phyloP scores from a whole-genome alignment of 768 basidiomycete species.

The Tulasnella sp. region DNA sequence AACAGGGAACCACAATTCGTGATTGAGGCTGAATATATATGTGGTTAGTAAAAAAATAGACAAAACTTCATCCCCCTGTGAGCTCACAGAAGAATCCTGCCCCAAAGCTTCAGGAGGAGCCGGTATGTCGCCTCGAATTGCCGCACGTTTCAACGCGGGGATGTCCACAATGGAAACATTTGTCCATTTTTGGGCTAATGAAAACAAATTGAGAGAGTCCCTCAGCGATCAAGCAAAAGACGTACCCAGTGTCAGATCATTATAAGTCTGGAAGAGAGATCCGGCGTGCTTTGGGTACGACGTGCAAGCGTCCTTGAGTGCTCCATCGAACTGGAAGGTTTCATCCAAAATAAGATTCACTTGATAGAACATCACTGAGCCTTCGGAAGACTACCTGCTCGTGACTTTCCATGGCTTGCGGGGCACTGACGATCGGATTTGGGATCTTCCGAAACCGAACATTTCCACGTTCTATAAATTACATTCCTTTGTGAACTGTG shows the following conservation, averaged over 20 bases:
- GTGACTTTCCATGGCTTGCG: not conserved
- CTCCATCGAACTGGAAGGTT: not conserved
- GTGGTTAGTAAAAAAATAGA: not conserved
- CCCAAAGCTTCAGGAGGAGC: constrained; percentile 30
- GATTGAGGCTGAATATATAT: constrained; percentile 25
- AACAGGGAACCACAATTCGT: constrained; percentile 50
- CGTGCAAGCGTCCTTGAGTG: not conserved
- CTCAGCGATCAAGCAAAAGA: not conserved
- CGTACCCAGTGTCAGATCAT: constrained; percentile 55
- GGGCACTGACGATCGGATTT: not conserved
- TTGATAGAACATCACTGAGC: no score
- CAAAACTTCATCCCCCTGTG: not conserved
- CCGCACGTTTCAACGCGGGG: constrained; percentile 38
- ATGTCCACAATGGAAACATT: constrained; percentile 55
- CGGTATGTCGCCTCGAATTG: constrained; percentile 37
- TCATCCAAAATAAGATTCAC: no score
- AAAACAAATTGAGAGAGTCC: not conserved
- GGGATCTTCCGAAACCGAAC: not conserved
- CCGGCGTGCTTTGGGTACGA: constrained; percentile 56
- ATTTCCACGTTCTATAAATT: not conserved
- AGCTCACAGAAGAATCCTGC: constrained; percentile 31
- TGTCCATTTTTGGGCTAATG: constrained; percentile 59
- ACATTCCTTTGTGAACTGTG: not conserved
- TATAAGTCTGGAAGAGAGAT: constrained; percentile 61
- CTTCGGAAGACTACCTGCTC: not conserved